phyloP scores from a whole-genome alignment of 2,329 filamentous ascomycete species.

The Aureobasidium sp. region DNA sequence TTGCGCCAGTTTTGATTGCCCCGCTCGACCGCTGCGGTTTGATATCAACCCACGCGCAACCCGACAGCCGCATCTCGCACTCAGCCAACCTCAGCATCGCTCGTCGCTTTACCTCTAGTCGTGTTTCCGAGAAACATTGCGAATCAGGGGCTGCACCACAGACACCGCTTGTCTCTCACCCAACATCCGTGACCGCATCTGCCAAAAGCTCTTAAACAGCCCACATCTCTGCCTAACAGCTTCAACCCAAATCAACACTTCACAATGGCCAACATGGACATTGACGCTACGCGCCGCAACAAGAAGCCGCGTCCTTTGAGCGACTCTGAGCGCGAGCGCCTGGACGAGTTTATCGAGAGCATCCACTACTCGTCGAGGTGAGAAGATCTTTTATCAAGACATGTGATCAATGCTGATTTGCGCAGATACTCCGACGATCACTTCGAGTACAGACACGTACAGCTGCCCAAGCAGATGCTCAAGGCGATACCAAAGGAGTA shows the following conservation, averaged over 20 bases:
- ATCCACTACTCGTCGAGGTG: slow-evolving; percentile 96
- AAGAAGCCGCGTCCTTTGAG: slow-evolving; percentile 71
- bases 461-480: slow-evolving; percentile 96
- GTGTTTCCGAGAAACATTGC: background rate
- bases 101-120: background rate
- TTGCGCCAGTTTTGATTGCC: background rate
- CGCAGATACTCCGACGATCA: slow-evolving; percentile 82
- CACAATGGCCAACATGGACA: slow-evolving; percentile 40
- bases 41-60: background rate
- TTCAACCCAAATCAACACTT: background rate
- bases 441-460: slow-evolving; percentile 95
- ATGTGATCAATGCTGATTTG: background rate
- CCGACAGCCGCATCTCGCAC: background rate
- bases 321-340: slow-evolving; percentile 69
- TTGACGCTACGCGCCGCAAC: slow-evolving; percentile 81
- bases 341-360: slow-evolving; percentile 85
- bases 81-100: background rate
- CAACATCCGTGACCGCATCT: background rate
- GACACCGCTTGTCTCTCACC: slow-evolving; percentile 6
- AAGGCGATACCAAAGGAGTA: slow-evolving; percentile 95
- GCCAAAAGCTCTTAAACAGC: background rate
- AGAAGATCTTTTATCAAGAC: slow-evolving; percentile 20
- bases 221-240: background rate
- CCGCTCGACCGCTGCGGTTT: background rate
- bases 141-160: slow-evolving; percentile 2